Percentiles rank a stretch among this genome's conserved stretches.
These are phyloP conservation scores for Pythium aquatile DNA, from an alignment of 352 stramenopile species.

Conservation along the genomic window DNA sequence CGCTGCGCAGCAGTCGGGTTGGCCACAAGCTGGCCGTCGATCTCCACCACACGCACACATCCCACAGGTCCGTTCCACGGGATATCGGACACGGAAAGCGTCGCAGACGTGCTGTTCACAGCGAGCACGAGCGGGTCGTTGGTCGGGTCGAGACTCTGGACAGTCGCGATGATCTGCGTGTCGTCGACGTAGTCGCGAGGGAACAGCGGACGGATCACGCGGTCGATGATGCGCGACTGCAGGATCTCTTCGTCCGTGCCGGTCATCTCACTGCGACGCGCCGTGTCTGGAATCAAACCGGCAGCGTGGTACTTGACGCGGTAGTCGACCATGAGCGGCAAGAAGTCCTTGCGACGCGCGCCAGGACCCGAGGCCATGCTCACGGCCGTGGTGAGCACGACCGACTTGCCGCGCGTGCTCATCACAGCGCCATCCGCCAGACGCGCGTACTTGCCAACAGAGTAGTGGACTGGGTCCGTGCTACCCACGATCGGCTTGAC, in stretches of 20 bases:
- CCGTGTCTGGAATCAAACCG: conserved; percentile 86
- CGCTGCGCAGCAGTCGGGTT: conserved; percentile 86
- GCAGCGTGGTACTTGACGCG: conserved; percentile 88
- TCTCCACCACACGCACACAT: conserved; percentile 84
- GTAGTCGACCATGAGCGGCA: conserved; percentile 94
- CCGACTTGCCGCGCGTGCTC: conserved; percentile 74
- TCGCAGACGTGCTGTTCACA: conserved; percentile 87
- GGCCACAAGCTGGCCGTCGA: conserved; percentile 88
- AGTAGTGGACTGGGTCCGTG: conserved; percentile 51
- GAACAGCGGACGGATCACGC: conserved; percentile 94
- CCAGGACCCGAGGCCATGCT: conserved; percentile 36
- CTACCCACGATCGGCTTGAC: conserved; percentile 43
- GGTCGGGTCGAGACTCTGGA: conserved; percentile 83
- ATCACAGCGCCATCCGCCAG: conserved; percentile 87
- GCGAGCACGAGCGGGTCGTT: conserved; percentile 88
- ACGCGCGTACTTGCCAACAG: conserved; percentile 75
- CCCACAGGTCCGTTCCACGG: conserved; percentile 90
- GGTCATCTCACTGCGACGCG: conserved; percentile 85
- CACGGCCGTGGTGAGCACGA: conserved; percentile 87
- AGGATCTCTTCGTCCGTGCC: conserved; percentile 95
- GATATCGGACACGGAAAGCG: conserved; percentile 82
- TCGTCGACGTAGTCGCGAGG: conserved; percentile 93
- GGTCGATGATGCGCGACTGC: conserved; percentile 95
- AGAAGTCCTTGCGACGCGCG: conserved; percentile 67
- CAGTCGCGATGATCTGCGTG: conserved; percentile 93